phyloP scores from a whole-genome alignment of 345 rosid genomes.

The Capsella bursapastoris region DNA sequence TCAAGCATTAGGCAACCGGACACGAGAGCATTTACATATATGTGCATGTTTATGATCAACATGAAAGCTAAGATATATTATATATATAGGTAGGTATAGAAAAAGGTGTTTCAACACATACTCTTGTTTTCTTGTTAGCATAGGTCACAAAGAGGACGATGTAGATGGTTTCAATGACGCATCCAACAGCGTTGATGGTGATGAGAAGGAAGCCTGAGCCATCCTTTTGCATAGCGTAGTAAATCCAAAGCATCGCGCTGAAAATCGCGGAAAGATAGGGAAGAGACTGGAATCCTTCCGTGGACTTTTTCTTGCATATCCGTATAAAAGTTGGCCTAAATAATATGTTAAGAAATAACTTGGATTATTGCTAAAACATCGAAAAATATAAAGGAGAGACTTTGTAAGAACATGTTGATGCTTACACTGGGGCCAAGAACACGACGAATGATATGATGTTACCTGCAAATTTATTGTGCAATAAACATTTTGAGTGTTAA shows the following conservation, averaged over 20 bases:
- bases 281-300: slow-evolving; percentile 71
- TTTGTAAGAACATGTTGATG: slow-evolving; percentile 12
- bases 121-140: slow-evolving; percentile 62
- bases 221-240: slow-evolving; percentile 62
- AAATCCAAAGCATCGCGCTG: slow-evolving; percentile 69
- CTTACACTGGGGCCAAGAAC: slow-evolving; percentile 73
- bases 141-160: slow-evolving; percentile 56
- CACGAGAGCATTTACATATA: neutral
- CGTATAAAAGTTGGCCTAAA: slow-evolving; percentile 67
- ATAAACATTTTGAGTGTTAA: neutral
- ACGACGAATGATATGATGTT: slow-evolving; percentile 60
- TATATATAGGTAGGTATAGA: neutral
- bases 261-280: slow-evolving; percentile 69
- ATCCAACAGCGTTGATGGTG: slow-evolving; percentile 67
- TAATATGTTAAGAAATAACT: neutral
- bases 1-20: neutral
- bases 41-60: slow-evolving; percentile 17
- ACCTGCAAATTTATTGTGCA: slow-evolving; percentile 45
- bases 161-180: slow-evolving; percentile 65
- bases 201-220: slow-evolving; percentile 63
- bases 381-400: neutral
- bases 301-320: slow-evolving; percentile 68
- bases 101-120: slow-evolving; percentile 28
- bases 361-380: neutral
- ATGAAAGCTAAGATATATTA: neutral